Evolutionary conservation across 768 basidiomycete genomes (phyloP).

Genomic region (Pluteus cervinus): DNA sequence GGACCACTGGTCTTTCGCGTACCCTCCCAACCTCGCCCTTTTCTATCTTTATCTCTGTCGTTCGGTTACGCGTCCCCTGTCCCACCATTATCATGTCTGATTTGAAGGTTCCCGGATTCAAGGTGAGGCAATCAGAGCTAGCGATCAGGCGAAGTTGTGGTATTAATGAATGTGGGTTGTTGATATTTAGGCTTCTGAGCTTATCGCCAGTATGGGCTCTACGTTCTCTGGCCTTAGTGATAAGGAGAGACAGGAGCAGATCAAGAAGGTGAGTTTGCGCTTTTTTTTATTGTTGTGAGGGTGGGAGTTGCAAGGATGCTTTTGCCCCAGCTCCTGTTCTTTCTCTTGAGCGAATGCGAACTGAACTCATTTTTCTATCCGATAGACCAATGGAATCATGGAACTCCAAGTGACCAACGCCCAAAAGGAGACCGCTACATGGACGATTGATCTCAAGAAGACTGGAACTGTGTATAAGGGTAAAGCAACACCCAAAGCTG

Average conservation of each 20-base stretch:
- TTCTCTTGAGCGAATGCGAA: background rate
- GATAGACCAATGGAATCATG: constrained; percentile 82
- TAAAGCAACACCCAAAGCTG: constrained; percentile 62
- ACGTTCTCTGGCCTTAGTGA: constrained; percentile 51
- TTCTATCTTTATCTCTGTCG: background rate
- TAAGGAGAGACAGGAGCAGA: constrained; percentile 56
- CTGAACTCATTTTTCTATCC: constrained; percentile 2
- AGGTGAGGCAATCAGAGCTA: no score
- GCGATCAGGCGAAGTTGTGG: no score
- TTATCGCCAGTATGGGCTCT: constrained; percentile 46
- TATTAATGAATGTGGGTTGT: background rate
- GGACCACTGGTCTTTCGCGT: no score
- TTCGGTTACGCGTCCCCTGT: constrained; percentile 7
- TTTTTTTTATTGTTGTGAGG: background rate
- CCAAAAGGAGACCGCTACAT: constrained; percentile 63
- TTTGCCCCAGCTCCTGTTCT: no score
- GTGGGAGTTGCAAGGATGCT: no score
- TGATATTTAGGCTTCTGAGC: constrained; percentile 55
- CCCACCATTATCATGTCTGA: constrained; percentile 48
- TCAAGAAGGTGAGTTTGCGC: constrained; percentile 57
- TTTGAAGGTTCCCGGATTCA: constrained; percentile 71
- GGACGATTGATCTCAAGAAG: constrained; percentile 95
- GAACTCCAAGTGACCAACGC: constrained; percentile 76
- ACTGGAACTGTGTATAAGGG: constrained; percentile 74
- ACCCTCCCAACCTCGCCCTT: no score